A percentile compares a stretch with the other conserved stretches of the same genome.
phyloP scores from a whole-genome alignment of 2,329 filamentous ascomycete genomes.

The Leptodontidium sp. region DNA sequence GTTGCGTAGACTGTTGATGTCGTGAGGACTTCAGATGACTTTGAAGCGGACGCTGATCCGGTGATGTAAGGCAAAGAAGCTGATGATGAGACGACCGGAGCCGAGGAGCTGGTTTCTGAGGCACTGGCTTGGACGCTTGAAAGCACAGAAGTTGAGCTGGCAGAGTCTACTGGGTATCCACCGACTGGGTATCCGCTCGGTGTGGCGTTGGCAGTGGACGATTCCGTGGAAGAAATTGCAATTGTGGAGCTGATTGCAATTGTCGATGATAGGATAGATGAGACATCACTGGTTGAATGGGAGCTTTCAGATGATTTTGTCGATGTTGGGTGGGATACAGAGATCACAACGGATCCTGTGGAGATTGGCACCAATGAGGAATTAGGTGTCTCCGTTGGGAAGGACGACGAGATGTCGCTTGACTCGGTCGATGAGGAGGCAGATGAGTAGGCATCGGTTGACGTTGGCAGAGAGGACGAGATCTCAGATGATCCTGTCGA shows the following conservation, averaged over 20 bases:
- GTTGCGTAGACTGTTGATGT: constrained; percentile 20
- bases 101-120: no score
- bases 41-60: neutral
- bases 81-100: neutral
- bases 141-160: no score
- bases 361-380: constrained; percentile 1
- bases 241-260: neutral
- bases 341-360: neutral
- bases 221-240: neutral
- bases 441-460: neutral
- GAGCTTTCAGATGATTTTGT: constrained; percentile 1
- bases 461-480: neutral
- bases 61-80: neutral
- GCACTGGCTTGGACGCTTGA: no score
- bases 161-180: no score
- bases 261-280: neutral
- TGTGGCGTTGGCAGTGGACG: no score
- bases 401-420: neutral
- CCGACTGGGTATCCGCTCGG: neutral
- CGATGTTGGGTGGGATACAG: neutral
- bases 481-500: neutral
- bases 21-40: neutral
- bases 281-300: neutral
- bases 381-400: neutral
- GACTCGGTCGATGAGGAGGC: neutral